These are phyloP conservation scores for Massariosphaeria phaeospora DNA, from an alignment of 495 filamentous ascomycete species.

Conservation along the genomic window DNA sequence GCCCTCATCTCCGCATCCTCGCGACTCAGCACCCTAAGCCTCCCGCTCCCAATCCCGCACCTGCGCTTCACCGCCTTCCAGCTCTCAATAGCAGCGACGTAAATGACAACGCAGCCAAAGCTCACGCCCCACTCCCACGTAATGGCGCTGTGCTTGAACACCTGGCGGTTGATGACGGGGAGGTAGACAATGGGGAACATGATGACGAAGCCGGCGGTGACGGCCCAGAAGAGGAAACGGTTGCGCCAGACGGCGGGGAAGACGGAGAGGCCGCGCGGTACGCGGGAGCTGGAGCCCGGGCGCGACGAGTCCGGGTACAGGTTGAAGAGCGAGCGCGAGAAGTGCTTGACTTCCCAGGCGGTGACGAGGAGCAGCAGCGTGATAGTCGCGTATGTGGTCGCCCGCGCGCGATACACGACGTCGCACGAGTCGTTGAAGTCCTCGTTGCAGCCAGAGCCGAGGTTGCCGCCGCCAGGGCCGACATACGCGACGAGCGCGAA, in stretches of 20 bases:
- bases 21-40: constrained; percentile 6
- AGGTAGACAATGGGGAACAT: constrained; percentile 38
- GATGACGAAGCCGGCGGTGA: constrained; percentile 32
- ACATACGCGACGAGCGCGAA: constrained; percentile 64
- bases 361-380: constrained; percentile 66
- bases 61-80: constrained; percentile 37
- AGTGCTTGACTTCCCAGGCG: constrained; percentile 72
- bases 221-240: constrained; percentile 38
- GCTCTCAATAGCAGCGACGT: constrained; percentile 33
- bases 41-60: constrained; percentile 31
- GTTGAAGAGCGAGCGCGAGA: constrained; percentile 64
- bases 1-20: constrained; percentile 31
- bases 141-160: constrained; percentile 35
- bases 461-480: constrained; percentile 54
- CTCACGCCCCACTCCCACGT: constrained; percentile 38
- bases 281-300: background rate
- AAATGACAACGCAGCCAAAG: constrained; percentile 29
- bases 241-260: constrained; percentile 34
- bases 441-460: constrained; percentile 63
- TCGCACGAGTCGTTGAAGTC: constrained; percentile 51
- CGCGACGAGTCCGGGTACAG: constrained; percentile 49
- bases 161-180: constrained; percentile 35
- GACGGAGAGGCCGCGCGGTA: constrained; percentile 11
- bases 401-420: constrained; percentile 66
- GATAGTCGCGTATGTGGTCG: constrained; percentile 67